Conservation (phyloP, 192 early-diverging fungal species). For the Obelidium mucronatum region DNA sequence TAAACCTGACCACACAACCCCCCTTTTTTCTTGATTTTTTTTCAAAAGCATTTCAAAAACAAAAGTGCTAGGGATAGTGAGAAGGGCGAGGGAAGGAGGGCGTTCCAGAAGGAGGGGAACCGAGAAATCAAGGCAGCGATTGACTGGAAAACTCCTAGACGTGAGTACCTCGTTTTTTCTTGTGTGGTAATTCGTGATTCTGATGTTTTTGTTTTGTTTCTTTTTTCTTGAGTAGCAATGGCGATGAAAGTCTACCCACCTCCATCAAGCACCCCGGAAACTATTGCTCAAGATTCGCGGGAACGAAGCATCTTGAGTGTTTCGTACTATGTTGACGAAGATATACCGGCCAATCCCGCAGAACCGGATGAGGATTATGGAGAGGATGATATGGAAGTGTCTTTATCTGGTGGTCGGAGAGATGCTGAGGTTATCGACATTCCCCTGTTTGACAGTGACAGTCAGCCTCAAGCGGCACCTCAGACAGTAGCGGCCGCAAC, state of each 20-base stretch:
- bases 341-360: constrained; percentile 12
- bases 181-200: not conserved
- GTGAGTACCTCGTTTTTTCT: not conserved
- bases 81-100: constrained; percentile 1
- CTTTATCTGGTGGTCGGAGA: not conserved
- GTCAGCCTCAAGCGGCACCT: not conserved
- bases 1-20: not conserved
- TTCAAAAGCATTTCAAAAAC: constrained; percentile 11
- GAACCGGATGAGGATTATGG: constrained; percentile 10
- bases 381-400: not conserved
- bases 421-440: not conserved
- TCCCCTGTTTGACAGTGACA: not conserved
- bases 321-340: not conserved
- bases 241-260: not conserved
- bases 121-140: not conserved
- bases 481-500: not conserved
- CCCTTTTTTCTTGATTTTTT: not conserved
- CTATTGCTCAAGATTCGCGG: not conserved
- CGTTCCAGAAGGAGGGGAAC: not conserved
- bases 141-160: not conserved
- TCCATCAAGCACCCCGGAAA: constrained; percentile 6
- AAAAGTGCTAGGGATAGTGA: constrained; percentile 31
- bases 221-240: constrained; percentile 2
- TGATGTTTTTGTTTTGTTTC: not conserved
- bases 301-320: not conserved